phyloP scores from a whole-genome alignment of 345 rosid genomes.

The Gossypium stocksii region DNA sequence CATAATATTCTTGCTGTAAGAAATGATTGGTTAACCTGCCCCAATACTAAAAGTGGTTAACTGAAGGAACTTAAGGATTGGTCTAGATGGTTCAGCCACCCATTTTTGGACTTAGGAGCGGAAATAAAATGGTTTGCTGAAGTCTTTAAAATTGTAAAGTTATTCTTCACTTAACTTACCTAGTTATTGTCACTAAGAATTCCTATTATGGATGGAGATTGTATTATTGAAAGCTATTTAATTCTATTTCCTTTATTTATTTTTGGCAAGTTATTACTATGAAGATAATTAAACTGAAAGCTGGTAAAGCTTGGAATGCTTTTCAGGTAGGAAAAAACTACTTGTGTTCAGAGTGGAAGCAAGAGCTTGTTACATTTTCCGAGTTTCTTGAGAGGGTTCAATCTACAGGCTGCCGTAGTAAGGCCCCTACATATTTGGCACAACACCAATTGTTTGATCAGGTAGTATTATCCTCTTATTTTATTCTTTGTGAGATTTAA shows the following conservation, averaged over 20 bases:
- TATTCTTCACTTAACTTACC: background rate
- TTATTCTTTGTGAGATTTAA: conserved; percentile 2
- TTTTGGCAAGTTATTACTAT: background rate
- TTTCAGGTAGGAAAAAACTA: conserved; percentile 95
- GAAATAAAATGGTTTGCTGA: background rate
- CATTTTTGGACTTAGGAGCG: background rate
- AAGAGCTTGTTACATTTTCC: conserved; percentile 89
- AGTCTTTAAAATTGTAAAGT: background rate
- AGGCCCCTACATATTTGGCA: conserved; percentile 76
- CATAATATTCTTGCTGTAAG: background rate
- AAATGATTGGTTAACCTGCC: background rate
- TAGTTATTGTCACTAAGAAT: background rate
- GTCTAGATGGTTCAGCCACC: background rate
- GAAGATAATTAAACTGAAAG: conserved; percentile 30
- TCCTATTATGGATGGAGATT: background rate
- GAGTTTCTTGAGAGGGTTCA: conserved; percentile 80
- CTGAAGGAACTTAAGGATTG: background rate
- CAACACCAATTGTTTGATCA: conserved; percentile 96
- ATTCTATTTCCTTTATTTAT: background rate
- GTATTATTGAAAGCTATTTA: background rate
- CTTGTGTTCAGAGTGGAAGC: conserved; percentile 91
- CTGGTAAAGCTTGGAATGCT: conserved; percentile 58
- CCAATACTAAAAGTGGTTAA: background rate
- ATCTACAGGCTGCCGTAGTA: conserved; percentile 38
- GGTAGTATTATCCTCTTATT: conserved; percentile 29